Percentiles rank a stretch among this genome's conserved stretches.
Evolutionary conservation across 371 early-diverging fungal genomes (phyloP).

Genomic region (Mortierella sp.): DNA sequence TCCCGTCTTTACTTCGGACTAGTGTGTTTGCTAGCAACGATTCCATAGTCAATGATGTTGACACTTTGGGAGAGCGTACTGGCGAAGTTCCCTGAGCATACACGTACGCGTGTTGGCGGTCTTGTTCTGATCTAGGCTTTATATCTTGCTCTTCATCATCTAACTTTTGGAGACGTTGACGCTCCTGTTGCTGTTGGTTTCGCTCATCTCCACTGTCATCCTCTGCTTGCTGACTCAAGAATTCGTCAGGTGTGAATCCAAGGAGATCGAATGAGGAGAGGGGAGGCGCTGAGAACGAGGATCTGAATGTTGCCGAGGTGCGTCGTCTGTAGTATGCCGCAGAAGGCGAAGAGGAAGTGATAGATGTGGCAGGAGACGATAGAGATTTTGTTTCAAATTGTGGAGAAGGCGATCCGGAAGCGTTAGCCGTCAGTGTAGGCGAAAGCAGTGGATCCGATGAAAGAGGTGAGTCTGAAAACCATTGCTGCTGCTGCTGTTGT

Average conservation of each 20-base stretch:
- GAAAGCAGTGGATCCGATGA: background rate
- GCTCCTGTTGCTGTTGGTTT: background rate
- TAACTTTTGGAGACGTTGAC: background rate
- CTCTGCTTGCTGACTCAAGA: constrained; percentile 17
- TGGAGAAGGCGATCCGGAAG: background rate
- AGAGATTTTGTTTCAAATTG: background rate
- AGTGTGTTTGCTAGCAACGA: background rate
- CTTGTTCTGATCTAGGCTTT: background rate
- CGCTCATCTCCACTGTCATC: background rate
- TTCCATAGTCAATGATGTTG: background rate
- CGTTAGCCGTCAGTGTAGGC: constrained; percentile 6
- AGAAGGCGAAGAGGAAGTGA: background rate
- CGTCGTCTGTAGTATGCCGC: constrained; percentile 15
- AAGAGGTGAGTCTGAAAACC: background rate
- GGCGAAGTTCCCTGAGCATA: background rate
- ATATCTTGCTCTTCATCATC: background rate
- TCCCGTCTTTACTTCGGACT: background rate
- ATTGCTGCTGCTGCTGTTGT: constrained; percentile 7
- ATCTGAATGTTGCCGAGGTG: constrained; percentile 22
- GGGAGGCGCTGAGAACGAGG: constrained; percentile 24
- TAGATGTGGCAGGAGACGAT: background rate
- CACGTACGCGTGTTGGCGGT: background rate
- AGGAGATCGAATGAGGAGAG: constrained; percentile 27
- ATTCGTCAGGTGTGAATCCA: constrained; percentile 29
- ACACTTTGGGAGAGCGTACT: background rate